Percentiles rank a stretch among this genome's conserved stretches.
phyloP scores from a whole-genome alignment of 23 red algal genomes.

The Gracilaria domingensis region DNA sequence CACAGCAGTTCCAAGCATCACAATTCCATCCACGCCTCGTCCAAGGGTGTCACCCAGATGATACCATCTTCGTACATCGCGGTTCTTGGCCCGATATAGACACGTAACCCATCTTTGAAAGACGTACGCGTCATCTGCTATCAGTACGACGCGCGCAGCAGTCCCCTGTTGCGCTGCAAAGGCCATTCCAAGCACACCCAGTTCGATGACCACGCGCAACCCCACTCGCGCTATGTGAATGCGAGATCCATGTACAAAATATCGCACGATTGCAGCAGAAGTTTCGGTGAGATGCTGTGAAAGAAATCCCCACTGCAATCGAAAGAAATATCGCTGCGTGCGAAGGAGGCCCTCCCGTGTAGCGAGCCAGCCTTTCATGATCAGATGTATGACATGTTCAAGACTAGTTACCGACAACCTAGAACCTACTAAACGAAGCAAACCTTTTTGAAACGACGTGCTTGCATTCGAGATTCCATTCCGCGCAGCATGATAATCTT shows the following conservation, averaged over 20 bases:
- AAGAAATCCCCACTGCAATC: conserved; percentile 61
- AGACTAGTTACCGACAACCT: not conserved
- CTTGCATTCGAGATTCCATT: conserved; percentile 8
- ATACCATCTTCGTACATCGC: conserved; percentile 44
- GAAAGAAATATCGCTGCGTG: conserved; percentile 44
- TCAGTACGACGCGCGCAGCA: not conserved
- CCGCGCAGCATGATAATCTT: not conserved
- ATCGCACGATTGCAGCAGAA: conserved; percentile 32
- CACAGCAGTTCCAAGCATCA: conserved; percentile 13
- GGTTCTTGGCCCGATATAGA: conserved; percentile 43
- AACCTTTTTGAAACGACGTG: conserved; percentile 4
- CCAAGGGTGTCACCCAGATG: conserved; percentile 23
- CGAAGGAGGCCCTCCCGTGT: conserved; percentile 33
- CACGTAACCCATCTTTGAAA: conserved; percentile 59
- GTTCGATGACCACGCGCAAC: conserved; percentile 32
- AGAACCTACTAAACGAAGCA: not conserved
- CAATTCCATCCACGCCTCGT: conserved; percentile 32
- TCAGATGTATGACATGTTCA: conserved; percentile 1
- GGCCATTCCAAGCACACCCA: conserved; percentile 35
- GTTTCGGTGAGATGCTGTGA: conserved; percentile 60
- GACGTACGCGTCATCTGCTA: conserved; percentile 5
- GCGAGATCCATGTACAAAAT: conserved; percentile 37
- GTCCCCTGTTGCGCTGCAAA: conserved; percentile 14
- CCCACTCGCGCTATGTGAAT: conserved; percentile 19
- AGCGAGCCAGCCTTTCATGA: conserved; percentile 63